A percentile compares a stretch with the other conserved stretches of the same genome.
Evolutionary conservation across 495 filamentous ascomycete genomes (phyloP).

Genomic region (Tuber melanosporum): DNA sequence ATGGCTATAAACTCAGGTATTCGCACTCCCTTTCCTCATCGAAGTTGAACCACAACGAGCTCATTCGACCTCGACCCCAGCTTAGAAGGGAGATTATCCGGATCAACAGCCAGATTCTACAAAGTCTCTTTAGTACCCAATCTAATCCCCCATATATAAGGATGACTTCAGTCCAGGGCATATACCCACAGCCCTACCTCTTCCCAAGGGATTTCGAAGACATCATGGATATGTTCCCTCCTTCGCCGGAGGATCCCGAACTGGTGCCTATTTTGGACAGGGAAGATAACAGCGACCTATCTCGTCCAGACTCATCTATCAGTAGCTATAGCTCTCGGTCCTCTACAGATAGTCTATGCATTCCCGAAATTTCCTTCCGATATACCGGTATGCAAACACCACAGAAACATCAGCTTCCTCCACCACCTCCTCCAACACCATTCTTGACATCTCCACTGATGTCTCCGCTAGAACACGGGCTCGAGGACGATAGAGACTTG

Average conservation of each 20-base stretch:
- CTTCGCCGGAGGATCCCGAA: conserved; percentile 23
- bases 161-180: conserved; percentile 24
- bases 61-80: not conserved
- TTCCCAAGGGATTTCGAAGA: conserved; percentile 19
- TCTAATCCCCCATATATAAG: not conserved
- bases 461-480: conserved; percentile 13
- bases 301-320: conserved; percentile 30
- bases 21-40: conserved; percentile 1
- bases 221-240: conserved; percentile 19
- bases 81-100: not conserved
- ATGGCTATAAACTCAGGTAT: not conserved
- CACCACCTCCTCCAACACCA: conserved; percentile 33
- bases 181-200: conserved; percentile 15
- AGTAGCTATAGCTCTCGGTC: conserved; percentile 26
- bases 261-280: conserved; percentile 34
- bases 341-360: conserved; percentile 23
- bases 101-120: conserved; percentile 9
- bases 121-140: conserved; percentile 10
- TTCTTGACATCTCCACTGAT: conserved; percentile 22
- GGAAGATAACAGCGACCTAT: conserved; percentile 31
- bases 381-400: conserved; percentile 6
- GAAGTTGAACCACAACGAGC: not conserved
- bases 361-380: conserved; percentile 14
- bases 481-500: conserved; percentile 10
- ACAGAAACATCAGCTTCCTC: conserved; percentile 26